phyloP scores from a whole-genome alignment of 306 rosid species.

The Oxytropis ochrocephala region DNA sequence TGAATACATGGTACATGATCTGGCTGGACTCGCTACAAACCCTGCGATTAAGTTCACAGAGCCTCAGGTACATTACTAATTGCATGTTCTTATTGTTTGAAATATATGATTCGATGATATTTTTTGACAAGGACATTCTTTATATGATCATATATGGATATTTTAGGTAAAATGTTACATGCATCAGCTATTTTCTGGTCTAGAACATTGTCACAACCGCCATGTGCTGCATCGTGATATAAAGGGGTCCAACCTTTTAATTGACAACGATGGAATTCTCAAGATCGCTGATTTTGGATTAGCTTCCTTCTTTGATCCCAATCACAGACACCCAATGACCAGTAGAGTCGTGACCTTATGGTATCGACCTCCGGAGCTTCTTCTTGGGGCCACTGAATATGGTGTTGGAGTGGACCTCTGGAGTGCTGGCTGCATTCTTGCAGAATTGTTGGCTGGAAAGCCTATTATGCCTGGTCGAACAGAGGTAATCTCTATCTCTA shows the following conservation, averaged over 20 bases:
- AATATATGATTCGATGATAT: background rate
- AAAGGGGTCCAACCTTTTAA: slow-evolving; percentile 44
- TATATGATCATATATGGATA: background rate
- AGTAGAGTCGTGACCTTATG: slow-evolving; percentile 47
- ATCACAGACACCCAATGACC: slow-evolving; percentile 42
- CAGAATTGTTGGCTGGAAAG: slow-evolving; percentile 44
- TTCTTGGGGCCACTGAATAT: slow-evolving; percentile 47
- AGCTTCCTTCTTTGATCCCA: slow-evolving; percentile 40
- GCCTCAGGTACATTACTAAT: slow-evolving; percentile 28
- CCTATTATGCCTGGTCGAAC: slow-evolving; percentile 55
- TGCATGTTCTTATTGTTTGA: background rate
- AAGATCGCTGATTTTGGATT: slow-evolving; percentile 46
- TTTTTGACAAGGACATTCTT: background rate
- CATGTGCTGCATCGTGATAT: slow-evolving; percentile 48
- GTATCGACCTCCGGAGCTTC: slow-evolving; percentile 48
- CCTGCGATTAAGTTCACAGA: slow-evolving; percentile 40
- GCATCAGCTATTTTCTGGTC: slow-evolving; percentile 40
- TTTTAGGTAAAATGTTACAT: slow-evolving; percentile 46
- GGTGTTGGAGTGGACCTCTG: slow-evolving; percentile 43
- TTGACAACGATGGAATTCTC: slow-evolving; percentile 36
- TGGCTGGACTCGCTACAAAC: slow-evolving; percentile 48
- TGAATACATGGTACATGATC: slow-evolving; percentile 46
- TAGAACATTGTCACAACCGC: slow-evolving; percentile 46
- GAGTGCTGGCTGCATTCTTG: slow-evolving; percentile 52
- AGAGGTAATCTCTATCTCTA: slow-evolving; percentile 39